Evolutionary conservation across 768 basidiomycete genomes (phyloP), one percentile per base, ranked within the genome.

Genomic region (Boletus eberwhitei): DNA sequence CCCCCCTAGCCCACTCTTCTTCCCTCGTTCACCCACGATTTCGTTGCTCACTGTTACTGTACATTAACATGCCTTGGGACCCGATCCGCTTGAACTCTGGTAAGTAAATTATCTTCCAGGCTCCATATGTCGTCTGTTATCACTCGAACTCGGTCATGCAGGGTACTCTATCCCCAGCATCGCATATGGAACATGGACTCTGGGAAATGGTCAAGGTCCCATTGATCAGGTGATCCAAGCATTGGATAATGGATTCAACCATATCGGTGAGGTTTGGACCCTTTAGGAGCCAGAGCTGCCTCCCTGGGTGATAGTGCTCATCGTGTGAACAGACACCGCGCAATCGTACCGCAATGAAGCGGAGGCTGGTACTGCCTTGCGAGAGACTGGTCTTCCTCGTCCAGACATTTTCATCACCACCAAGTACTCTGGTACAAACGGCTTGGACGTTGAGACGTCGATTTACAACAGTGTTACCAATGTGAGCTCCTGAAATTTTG

Each of bases 131-230:
- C n/a, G 11, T 29, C 12, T 11, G 34, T 50, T 55, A 17, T 26
- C 29, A 43, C 43, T 34, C 35, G 29, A 48, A 26, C 31, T 24
- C 3, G 17, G 17, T 41, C 37, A 50, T n/a, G 8, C 51, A 84
- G 81, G 82, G 6, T 68, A 74, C 47, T 61, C 54, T 26, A 75
- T 71, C 65, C 74, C 79, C 16, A 68, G 75, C 55, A 75, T 88
- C 42, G 85, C 77, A 57, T 85, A 83, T 61, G 86, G 85, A 31
- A 86, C 86, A 4, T 86, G 84, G 81, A 81, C 74, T 39, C 58
- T 83, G n/a, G 83, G 83, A 1, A 80, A 81, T 37, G 85, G 84
- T 1, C 76, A 80, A 54, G 72, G 68, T 24, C 66, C 80, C 6
- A 75, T 75, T 21, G 75, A 79, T 62, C 77, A 79, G 59, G 82